Evolutionary conservation across 78 protist species (phyloP).

Genomic region (Tieghemostelium lacteum): DNA sequence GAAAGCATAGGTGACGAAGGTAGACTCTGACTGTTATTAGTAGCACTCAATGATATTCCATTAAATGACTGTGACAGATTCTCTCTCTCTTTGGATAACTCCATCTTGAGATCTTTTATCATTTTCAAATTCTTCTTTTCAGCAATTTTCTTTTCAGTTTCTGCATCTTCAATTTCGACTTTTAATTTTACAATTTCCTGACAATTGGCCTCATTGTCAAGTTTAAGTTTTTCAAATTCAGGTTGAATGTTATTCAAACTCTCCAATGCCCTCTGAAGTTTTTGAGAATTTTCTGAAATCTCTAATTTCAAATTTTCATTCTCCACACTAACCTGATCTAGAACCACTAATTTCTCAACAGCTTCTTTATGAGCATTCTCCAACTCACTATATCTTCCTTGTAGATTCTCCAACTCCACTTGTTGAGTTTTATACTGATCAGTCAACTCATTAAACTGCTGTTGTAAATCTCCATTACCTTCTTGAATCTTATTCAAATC

Average conservation of each 20-base stretch:
- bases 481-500: no score
- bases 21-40: background rate
- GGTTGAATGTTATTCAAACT: background rate
- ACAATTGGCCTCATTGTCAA: constrained; percentile 1
- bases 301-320: background rate
- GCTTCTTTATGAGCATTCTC: background rate
- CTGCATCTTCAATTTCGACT: constrained; percentile 38
- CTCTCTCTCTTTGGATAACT: constrained; percentile 49
- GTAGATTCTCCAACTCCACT: background rate
- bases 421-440: background rate
- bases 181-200: constrained; percentile 16
- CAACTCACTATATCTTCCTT: background rate
- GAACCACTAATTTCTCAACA: background rate
- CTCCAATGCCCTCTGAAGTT: no score
- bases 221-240: constrained; percentile 14
- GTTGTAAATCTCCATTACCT: background rate
- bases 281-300: background rate
- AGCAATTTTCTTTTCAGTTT: constrained; percentile 49
- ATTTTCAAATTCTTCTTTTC: constrained; percentile 53
- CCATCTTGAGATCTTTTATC: constrained; percentile 65
- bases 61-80: background rate
- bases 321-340: background rate
- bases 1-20: constrained; percentile 15
- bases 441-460: background rate
- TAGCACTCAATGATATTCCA: background rate